Evolutionary conservation across 257 asterid genomes (phyloP).

Genomic region (Petunia secreta): DNA sequence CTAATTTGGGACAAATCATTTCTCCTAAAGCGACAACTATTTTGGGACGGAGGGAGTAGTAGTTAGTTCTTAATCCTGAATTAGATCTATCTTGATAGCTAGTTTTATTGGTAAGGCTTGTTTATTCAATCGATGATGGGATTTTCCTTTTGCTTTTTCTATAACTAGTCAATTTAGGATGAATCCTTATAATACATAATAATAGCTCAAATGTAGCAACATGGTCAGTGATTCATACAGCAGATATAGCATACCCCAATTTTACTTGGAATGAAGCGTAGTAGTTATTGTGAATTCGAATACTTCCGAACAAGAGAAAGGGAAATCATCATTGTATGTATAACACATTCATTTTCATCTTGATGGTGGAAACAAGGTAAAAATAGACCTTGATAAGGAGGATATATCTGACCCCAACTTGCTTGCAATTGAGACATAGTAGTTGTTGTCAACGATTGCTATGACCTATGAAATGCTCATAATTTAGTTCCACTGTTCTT

Average conservation of each 20-base stretch:
- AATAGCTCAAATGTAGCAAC: too few species aligned
- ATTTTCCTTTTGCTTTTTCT: not conserved
- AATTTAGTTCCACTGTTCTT: not conserved
- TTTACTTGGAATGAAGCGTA: too few species aligned
- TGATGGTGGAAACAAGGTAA: not conserved
- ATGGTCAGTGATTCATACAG: too few species aligned
- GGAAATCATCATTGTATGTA: not conserved
- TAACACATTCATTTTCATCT: not conserved
- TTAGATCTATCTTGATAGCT: slow-evolving; percentile 25
- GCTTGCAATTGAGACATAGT: not conserved
- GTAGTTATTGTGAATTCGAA: not conserved
- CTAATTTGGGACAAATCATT: too few species aligned
- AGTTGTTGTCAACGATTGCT: not conserved
- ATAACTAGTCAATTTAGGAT: too few species aligned
- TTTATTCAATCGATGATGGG: not conserved
- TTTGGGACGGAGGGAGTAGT: too few species aligned
- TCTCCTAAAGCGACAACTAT: too few species aligned
- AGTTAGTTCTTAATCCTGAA: not conserved
- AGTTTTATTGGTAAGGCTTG: slow-evolving; percentile 10
- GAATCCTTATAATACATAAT: too few species aligned
- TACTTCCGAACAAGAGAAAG: not conserved
- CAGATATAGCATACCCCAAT: too few species aligned
- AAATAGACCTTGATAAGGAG: not conserved
- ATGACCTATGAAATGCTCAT: not conserved
- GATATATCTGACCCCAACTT: not conserved